These are phyloP conservation scores for Gautieria morchelliformis DNA, from an alignment of 768 basidiomycete genomes.

Conservation along the genomic window DNA sequence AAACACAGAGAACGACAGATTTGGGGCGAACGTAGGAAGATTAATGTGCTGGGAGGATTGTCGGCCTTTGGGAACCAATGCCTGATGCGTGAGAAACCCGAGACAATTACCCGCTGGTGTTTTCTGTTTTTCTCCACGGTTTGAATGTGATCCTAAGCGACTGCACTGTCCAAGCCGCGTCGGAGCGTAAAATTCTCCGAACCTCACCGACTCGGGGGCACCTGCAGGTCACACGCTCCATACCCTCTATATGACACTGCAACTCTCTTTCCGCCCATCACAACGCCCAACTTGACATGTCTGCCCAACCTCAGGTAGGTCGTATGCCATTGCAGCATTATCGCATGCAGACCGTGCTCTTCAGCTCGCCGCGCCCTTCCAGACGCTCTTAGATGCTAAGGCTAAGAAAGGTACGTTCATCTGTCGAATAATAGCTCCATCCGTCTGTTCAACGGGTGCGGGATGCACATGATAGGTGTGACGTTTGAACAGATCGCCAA, in stretches of 20 bases:
- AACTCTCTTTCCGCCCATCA: background rate
- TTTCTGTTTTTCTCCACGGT: too few relatives aligned
- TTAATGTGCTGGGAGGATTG: too few relatives aligned
- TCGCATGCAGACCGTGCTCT: background rate
- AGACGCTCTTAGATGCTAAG: slow-evolving; percentile 51
- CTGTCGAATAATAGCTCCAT: background rate
- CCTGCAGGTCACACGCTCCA: background rate
- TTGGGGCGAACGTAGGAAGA: too few relatives aligned
- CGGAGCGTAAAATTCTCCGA: background rate
- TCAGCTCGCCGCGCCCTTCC: background rate
- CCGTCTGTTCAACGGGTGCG: background rate
- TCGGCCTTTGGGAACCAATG: background rate
- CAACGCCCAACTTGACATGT: background rate
- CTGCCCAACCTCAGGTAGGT: background rate
- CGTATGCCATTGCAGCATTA: background rate
- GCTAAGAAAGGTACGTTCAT: slow-evolving; percentile 44
- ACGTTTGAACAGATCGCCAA: slow-evolving; percentile 64
- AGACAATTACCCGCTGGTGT: too few relatives aligned
- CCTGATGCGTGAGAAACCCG: too few relatives aligned
- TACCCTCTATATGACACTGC: background rate
- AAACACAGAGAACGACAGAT: too few relatives aligned
- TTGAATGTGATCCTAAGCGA: too few relatives aligned
- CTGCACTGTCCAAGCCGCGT: too few relatives aligned
- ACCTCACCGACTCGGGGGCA: background rate
- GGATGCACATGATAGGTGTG: slow-evolving; percentile 30